Evolutionary conservation across 2,329 filamentous ascomycete species (phyloP), one percentile per base, ranked within the genome.

Genomic region (Fusarium dlaminii): DNA sequence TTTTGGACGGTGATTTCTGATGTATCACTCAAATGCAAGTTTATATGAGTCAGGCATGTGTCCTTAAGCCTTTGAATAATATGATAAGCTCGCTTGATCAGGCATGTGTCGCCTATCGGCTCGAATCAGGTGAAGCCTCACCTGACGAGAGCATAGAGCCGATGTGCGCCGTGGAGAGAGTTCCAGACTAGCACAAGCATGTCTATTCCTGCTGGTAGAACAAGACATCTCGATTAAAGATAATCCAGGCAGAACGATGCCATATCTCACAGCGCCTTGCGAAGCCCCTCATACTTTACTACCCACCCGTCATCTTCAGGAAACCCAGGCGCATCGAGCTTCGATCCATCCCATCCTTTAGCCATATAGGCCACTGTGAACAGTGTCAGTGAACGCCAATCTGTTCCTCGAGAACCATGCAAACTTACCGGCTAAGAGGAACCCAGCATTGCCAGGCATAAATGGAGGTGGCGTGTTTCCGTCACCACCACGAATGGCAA

Each of bases 381-480:
- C 3, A 6, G 10, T 8, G 4, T 32, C 13, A 37, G 40, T 4
- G 9, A 24, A 12, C 4, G 2, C 9, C 36, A 2, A 10, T 10
- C n/a, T 18, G 3, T n/a, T 29, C 3, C 1, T 18, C 1, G 1
- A 17, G 4, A 27, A 18, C 11, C 27, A 24, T 24, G 29, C 15
- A 13, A 34, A 6, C 58, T 67, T 66, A 72, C 74, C 69, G 5
- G 81, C 81, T 8, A 82, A 78, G 13, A 84, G 75, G 22, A 84
- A 82, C 0, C 79, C 82, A 10, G 82, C 82, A 61, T 83, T 84
- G 2, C 82, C 82, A 1, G 82, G 80, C 74, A 84, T 80, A 54
- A 83, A 84, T 7, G 36, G 82, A 74, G 54, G 82, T 70, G 75
- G 73, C 5, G 75, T 77, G 7, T 74, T 74, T 46, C 79, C 80